A percentile compares a stretch with the other conserved stretches of the same genome.
These are phyloP conservation scores for Pinus tabuliformis DNA, from an alignment of 75 land plant species.

Conservation along the genomic window DNA sequence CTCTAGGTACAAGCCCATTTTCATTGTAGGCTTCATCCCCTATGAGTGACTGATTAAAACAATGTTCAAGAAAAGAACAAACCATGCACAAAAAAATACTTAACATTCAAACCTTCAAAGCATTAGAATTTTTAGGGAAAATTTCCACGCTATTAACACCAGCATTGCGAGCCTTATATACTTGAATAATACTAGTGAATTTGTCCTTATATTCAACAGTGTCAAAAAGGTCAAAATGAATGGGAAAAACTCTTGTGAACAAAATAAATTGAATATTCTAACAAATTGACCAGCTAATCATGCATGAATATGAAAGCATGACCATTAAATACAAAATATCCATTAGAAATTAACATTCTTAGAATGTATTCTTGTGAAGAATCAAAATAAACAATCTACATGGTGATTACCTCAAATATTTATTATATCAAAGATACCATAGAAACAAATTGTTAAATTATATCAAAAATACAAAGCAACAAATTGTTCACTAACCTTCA, in stretches of 20 bases:
- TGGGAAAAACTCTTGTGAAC: not conserved
- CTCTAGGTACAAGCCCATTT: no score
- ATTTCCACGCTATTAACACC: no score
- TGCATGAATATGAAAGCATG: not conserved
- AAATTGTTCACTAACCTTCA: slow-evolving; percentile 68
- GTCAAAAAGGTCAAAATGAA: not conserved
- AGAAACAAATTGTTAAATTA: not conserved
- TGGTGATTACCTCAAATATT: not conserved
- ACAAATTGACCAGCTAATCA: not conserved
- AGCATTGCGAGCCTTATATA: no score
- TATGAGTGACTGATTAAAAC: no score
- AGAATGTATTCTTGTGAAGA: not conserved
- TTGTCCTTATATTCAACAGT: not conserved
- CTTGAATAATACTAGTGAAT: slow-evolving; percentile 38
- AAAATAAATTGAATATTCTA: not conserved
- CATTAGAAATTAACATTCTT: not conserved
- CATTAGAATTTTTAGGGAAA: no score
- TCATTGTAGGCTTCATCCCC: no score
- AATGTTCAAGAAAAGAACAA: no score
- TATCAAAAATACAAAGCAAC: not conserved
- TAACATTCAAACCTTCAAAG: no score
- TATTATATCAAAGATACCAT: no score
- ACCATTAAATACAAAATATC: not conserved
- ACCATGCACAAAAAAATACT: no score
- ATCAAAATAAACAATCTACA: not conserved